Percentiles rank a stretch among this genome's conserved stretches.
Conservation (phyloP, 805 yeast genomes). For the Citeromyces matritensis region DNA sequence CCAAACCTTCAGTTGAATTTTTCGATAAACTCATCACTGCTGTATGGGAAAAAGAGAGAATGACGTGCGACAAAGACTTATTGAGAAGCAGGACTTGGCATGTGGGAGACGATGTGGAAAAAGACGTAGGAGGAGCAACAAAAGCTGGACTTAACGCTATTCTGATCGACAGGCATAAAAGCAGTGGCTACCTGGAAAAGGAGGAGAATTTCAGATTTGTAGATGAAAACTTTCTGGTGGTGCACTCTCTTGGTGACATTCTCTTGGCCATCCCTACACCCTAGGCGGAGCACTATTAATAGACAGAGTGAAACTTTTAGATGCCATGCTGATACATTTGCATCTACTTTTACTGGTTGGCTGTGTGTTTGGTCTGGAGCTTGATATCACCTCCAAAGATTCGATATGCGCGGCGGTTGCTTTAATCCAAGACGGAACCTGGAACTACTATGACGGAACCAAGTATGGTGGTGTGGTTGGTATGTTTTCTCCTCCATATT, state of each 20-base stretch:
- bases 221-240: neutral
- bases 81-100: constrained; percentile 28
- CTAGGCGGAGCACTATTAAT: neutral
- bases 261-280: neutral
- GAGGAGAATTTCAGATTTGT: neutral
- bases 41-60: constrained; percentile 8
- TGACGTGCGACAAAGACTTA: constrained; percentile 5
- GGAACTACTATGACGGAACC: constrained; percentile 55
- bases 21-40: constrained; percentile 21
- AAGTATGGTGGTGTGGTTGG: constrained; percentile 69
- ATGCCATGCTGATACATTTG: neutral
- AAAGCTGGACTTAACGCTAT: constrained; percentile 51
- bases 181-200: constrained; percentile 6
- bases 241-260: neutral
- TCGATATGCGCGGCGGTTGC: constrained; percentile 37
- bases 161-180: constrained; percentile 28
- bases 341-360: neutral
- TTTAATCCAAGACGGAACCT: constrained; percentile 40
- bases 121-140: constrained; percentile 37
- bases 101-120: constrained; percentile 44
- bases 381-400: constrained; percentile 11
- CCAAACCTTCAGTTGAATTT: constrained; percentile 36
- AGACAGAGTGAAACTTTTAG: constrained; percentile 1
- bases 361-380: constrained; percentile 1
- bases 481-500: constrained; percentile 78